Evolutionary conservation across 345 rosid genomes (phyloP).

Genomic region (Barbarea vulgaris): DNA sequence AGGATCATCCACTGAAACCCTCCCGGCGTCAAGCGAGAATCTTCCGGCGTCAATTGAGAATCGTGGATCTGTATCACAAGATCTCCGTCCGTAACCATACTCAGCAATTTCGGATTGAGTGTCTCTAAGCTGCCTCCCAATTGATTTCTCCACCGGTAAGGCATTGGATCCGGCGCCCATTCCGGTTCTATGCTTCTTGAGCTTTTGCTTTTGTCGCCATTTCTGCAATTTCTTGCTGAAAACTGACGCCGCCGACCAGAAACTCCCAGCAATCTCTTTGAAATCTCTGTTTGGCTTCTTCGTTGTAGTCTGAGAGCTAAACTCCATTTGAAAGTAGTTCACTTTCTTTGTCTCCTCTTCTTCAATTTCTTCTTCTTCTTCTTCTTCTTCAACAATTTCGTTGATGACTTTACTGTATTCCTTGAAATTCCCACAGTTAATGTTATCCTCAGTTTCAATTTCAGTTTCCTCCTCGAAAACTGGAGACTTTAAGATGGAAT

Average conservation of each 20-base stretch:
- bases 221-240: constrained; percentile 93
- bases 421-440: constrained; percentile 42
- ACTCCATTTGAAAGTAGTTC: constrained; percentile 78
- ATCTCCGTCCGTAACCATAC: constrained; percentile 87
- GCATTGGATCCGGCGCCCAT: constrained; percentile 56
- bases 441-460: constrained; percentile 43
- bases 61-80: constrained; percentile 98
- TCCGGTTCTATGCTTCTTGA: constrained; percentile 57
- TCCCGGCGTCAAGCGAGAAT: constrained; percentile 68
- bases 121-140: constrained; percentile 79
- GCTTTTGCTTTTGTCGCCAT: constrained; percentile 96
- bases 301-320: constrained; percentile 60
- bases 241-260: constrained; percentile 98
- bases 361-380: constrained; percentile 44
- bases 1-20: constrained; percentile 83
- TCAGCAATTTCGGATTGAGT: constrained; percentile 98
- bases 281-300: constrained; percentile 68
- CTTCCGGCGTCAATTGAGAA: constrained; percentile 75
- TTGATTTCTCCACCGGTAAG: constrained; percentile 93
- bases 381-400: constrained; percentile 40
- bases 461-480: constrained; percentile 51
- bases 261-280: constrained; percentile 79
- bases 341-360: constrained; percentile 61
- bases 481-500: constrained; percentile 43
- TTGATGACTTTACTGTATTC: constrained; percentile 43